Conservation (phyloP, 2,329 filamentous ascomycete species). For the Botrytis sinoallii region DNA sequence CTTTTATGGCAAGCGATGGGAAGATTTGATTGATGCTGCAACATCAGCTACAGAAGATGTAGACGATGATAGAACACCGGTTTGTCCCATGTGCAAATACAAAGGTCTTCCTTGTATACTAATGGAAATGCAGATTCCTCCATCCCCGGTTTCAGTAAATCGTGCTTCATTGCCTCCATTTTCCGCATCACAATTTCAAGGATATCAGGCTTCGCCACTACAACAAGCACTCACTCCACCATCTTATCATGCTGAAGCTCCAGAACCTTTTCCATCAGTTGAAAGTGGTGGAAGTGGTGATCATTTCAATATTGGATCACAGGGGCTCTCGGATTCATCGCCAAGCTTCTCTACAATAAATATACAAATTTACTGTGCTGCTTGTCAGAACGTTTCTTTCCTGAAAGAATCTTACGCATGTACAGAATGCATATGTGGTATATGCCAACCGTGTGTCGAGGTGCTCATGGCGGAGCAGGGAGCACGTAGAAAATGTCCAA, state of each 20-base stretch:
- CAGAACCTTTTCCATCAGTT: slow-evolving; percentile 85
- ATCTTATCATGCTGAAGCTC: slow-evolving; percentile 59
- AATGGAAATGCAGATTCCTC: slow-evolving; percentile 53
- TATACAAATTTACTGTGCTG: slow-evolving; percentile 89
- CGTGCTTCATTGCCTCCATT: slow-evolving; percentile 61
- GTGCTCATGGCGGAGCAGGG: slow-evolving; percentile 74
- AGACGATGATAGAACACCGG: slow-evolving; percentile 85
- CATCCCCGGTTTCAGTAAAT: slow-evolving; percentile 62
- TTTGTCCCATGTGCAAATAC: slow-evolving; percentile 47
- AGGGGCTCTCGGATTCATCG: slow-evolving; percentile 66
- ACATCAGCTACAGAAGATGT: slow-evolving; percentile 89
- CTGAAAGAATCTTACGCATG: slow-evolving; percentile 87
- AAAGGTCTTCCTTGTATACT: slow-evolving; percentile 7
- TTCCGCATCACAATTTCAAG: slow-evolving; percentile 57
- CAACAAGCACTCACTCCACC: slow-evolving; percentile 90
- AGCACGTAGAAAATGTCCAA: slow-evolving; percentile 72
- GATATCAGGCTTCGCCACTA: slow-evolving; percentile 84
- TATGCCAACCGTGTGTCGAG: slow-evolving; percentile 86
- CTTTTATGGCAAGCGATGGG: slow-evolving; percentile 75
- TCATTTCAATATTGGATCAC: slow-evolving; percentile 66
- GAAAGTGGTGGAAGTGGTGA: slow-evolving; percentile 73
- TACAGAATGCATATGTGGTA: slow-evolving; percentile 91
- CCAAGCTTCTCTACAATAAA: slow-evolving; percentile 68
- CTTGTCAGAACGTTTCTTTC: slow-evolving; percentile 73
- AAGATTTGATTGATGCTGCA: slow-evolving; percentile 91